A percentile compares a stretch with the other conserved stretches of the same genome.
Conservation (phyloP, 2,329 filamentous ascomycete species). For the Pseudopyrenochaeta lycopersici region DNA sequence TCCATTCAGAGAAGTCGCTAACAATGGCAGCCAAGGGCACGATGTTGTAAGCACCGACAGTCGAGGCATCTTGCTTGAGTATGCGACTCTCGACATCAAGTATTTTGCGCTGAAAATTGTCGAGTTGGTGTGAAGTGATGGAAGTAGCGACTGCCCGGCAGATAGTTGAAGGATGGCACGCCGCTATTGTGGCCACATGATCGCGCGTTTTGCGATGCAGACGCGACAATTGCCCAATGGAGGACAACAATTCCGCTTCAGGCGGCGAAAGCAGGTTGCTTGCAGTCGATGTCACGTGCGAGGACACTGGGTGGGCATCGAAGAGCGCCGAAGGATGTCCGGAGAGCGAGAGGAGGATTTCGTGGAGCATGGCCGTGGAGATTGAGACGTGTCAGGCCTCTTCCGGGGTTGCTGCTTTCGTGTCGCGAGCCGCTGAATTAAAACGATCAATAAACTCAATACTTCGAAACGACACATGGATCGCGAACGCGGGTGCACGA, state of each 20-base stretch:
- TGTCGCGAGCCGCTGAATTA: conserved; percentile 32
- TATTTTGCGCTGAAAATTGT: conserved; percentile 82
- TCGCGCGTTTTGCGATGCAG: conserved; percentile 77
- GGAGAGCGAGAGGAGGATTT: conserved; percentile 95
- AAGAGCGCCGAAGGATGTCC: conserved; percentile 92
- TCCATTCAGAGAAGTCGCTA: conserved; percentile 87
- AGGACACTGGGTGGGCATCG: conserved; percentile 56
- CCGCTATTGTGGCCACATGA: conserved; percentile 72
- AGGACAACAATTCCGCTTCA: conserved; percentile 81
- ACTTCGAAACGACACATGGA: conserved; percentile 50
- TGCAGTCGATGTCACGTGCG: conserved; percentile 48
- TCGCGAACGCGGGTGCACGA: conserved; percentile 27
- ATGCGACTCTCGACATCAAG: conserved; percentile 84
- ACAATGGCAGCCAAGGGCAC: conserved; percentile 89
- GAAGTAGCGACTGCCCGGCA: conserved; percentile 87
- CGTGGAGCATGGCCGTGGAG: conserved; percentile 83
- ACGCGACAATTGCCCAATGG: conserved; percentile 78
- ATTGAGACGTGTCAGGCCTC: conserved; percentile 11
- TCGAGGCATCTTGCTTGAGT: conserved; percentile 75
- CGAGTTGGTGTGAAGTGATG: conserved; percentile 77
- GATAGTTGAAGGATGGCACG: conserved; percentile 79
- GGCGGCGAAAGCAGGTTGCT: conserved; percentile 72
- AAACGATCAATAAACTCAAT: conserved; percentile 43
- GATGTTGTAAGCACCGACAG: conserved; percentile 91
- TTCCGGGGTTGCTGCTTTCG: conserved; percentile 17